Percentiles rank a stretch among this genome's conserved stretches.
Conservation (phyloP, 1,284 basidiomycete genomes). For the Coniophora puteana region DNA sequence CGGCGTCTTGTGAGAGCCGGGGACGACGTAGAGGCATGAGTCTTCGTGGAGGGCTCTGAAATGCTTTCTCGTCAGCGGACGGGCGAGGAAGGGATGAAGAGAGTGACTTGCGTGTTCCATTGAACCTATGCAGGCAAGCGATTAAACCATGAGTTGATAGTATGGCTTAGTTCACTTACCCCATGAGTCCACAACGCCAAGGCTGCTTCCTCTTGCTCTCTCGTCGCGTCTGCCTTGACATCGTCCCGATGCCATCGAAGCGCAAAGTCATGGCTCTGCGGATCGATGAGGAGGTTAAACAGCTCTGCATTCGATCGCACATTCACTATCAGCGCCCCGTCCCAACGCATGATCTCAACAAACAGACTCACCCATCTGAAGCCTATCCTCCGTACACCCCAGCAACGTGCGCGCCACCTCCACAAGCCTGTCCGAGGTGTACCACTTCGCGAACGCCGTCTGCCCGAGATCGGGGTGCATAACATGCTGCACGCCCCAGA, state of each 20-base stretch:
- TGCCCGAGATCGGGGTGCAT: constrained; percentile 74
- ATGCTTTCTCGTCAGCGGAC: too few species aligned
- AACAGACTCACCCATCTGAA: constrained; percentile 67
- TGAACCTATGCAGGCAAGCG: constrained; percentile 54
- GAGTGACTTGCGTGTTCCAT: constrained; percentile 73
- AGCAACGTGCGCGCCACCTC: constrained; percentile 48
- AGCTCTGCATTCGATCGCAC: constrained; percentile 49
- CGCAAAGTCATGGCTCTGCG: constrained; percentile 63
- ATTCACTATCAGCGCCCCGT: background rate
- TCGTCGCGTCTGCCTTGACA: constrained; percentile 56
- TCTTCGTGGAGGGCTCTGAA: constrained; percentile 72
- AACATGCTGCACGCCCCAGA: constrained; percentile 79
- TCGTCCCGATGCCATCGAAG: constrained; percentile 85
- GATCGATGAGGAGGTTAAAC: constrained; percentile 80
- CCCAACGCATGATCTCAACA: background rate
- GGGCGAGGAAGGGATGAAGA: background rate
- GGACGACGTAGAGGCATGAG: constrained; percentile 73
- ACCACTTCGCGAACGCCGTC: constrained; percentile 62
- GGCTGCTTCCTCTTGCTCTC: constrained; percentile 61
- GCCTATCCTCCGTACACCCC: constrained; percentile 46
- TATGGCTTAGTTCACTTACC: constrained; percentile 39
- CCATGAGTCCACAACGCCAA: constrained; percentile 65
- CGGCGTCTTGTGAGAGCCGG: constrained; percentile 59
- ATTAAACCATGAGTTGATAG: constrained; percentile 2
- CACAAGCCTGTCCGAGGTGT: constrained; percentile 56